Conservation (phyloP, 768 basidiomycete genomes). For the Hortiboletus campestris region DNA sequence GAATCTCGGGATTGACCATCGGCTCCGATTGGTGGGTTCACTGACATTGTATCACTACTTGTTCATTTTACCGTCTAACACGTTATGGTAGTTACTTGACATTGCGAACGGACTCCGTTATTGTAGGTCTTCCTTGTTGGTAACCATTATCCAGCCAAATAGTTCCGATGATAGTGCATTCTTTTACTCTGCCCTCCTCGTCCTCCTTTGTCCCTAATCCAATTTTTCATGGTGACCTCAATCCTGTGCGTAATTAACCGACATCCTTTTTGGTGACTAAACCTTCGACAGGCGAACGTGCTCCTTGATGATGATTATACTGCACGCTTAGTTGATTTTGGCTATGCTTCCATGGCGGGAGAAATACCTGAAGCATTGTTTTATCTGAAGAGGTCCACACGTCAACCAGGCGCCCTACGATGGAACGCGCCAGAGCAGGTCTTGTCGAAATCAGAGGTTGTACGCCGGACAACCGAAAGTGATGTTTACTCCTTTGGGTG, state of each 20-base stretch:
- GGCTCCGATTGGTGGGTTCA: not conserved
- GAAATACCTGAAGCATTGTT: not conserved
- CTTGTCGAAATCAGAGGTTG: too few relatives aligned
- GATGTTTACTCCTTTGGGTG: slow-evolving; percentile 5
- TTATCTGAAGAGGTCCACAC: not conserved
- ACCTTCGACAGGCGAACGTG: not conserved
- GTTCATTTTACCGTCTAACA: not conserved
- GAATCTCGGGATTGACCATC: not conserved
- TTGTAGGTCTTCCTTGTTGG: not conserved
- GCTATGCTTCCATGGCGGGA: not conserved
- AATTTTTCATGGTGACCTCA: slow-evolving; percentile 1
- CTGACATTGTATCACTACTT: accelerated
- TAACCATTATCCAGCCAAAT: not conserved
- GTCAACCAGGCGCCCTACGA: not conserved
- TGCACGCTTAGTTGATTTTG: slow-evolving; percentile 1
- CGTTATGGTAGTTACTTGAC: not conserved
- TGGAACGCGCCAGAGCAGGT: slow-evolving; percentile 1
- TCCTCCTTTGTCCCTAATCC: not conserved
- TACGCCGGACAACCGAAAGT: not conserved
- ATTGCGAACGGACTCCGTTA: not conserved
- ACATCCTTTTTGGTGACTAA: not conserved
- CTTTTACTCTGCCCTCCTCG: not conserved
- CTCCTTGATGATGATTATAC: not conserved
- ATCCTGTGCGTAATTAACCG: not conserved
- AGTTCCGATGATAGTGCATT: not conserved